Base-by-base conservation (phyloP, 2,329 filamentous ascomycete species). In the Exophiala oligosperma region DNA sequence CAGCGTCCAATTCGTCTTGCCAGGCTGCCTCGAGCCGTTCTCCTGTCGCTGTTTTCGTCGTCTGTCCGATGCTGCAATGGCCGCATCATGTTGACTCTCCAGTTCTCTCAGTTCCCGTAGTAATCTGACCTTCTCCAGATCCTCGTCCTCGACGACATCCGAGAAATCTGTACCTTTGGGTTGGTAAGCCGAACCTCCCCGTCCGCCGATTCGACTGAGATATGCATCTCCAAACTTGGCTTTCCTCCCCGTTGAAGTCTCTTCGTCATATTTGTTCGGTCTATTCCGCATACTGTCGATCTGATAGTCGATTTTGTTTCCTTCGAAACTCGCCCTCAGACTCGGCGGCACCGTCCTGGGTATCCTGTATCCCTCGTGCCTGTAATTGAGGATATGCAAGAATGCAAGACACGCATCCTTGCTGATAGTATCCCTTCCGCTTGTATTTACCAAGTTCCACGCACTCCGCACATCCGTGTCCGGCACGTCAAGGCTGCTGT, bases 221-320 rank as follows among this genome's bases (percentile, higher is more conserved):
- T 97, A 99, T 64, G 96, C 90, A 73, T 99, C 94, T 65, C 94
- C 94, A 71, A 99, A 99, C 77, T 96, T 97, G 67, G 92, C 89
- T 77, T 99, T 99, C 70, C 90, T 89, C 57, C 93, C 92, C 0
- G 91, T 94, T 37, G 84, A 77, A 0, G 93, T 97, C 64, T 84
- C 84, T 52, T 95, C 91, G 70, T 92, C 90, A 63, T 88, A 85
- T 61, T 67, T 67, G 47, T 66, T 65, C 14, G 67, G 71, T 68
- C 88, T 86, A 2, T 85, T 85, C 56, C 82, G 80, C 62, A 89
- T 84, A 69, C 89, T 88, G 73, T 95, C 91, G 60, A 97, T 73
- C 70, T 96, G 91, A 77, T 97, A 99, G 76, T 97, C 92, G 72
- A 99, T 97, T 73, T 96, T 86, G 71, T 95, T 96, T 71, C 91